Percentiles rank a stretch among this genome's conserved stretches.
Conservation (phyloP, 768 basidiomycete genomes). For the Suillus brevipes region DNA sequence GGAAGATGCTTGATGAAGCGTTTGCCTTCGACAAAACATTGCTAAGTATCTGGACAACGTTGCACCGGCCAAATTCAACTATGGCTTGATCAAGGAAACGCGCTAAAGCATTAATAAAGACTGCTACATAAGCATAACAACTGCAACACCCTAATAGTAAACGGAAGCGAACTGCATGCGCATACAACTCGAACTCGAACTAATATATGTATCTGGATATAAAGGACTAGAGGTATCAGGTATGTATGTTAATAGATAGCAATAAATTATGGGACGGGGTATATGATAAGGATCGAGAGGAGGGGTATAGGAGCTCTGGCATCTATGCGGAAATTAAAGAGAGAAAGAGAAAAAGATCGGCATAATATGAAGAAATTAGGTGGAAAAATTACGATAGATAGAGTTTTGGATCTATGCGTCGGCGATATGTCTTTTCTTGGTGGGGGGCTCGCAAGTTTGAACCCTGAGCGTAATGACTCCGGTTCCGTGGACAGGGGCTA, state of each 20-base stretch:
- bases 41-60: too few species aligned
- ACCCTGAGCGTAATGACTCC: conserved; percentile 30
- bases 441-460: conserved; percentile 18
- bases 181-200: neutral
- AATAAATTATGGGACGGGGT: neutral
- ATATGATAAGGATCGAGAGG: neutral
- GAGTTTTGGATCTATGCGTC: conserved; percentile 13
- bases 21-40: too few species aligned
- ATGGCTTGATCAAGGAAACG: neutral
- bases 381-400: neutral
- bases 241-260: neutral
- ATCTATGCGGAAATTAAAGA: neutral
- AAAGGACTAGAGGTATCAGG: neutral
- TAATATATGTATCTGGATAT: neutral
- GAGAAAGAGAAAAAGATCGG: neutral
- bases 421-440: conserved; percentile 33
- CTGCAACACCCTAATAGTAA: neutral
- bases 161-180: neutral
- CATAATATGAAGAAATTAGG: neutral
- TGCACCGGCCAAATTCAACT: neutral
- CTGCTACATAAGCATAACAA: neutral
- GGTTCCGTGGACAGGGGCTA: neutral
- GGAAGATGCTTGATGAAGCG: too few species aligned
- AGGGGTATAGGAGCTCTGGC: neutral
- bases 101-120: neutral